phyloP scores from a whole-genome alignment of 2,329 filamentous ascomycete genomes.

The Apiospora rasikravindrae region DNA sequence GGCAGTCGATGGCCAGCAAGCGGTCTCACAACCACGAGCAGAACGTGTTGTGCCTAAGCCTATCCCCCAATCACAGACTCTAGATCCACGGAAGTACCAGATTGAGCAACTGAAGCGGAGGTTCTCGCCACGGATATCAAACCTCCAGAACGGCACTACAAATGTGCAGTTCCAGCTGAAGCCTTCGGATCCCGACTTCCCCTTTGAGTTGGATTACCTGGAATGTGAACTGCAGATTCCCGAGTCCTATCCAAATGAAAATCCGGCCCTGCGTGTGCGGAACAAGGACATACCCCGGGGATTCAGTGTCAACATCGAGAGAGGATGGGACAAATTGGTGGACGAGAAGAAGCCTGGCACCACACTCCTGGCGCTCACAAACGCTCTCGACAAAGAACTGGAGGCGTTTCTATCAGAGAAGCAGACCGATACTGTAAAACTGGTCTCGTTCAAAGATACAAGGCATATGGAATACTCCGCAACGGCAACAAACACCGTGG shows the following conservation, averaged over 20 bases:
- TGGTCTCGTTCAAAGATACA: slow-evolving; percentile 66
- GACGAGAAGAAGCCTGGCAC: slow-evolving; percentile 53
- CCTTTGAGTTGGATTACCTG: slow-evolving; percentile 74
- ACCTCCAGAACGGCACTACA: slow-evolving; percentile 53
- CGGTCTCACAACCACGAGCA: slow-evolving; percentile 48
- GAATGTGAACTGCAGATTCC: slow-evolving; percentile 73
- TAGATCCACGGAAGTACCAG: slow-evolving; percentile 76
- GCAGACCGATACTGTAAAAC: slow-evolving; percentile 74
- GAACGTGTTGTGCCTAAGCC: slow-evolving; percentile 68
- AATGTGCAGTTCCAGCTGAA: slow-evolving; percentile 67
- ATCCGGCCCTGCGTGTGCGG: slow-evolving; percentile 65
- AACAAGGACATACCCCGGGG: slow-evolving; percentile 74
- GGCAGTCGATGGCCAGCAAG: slow-evolving; percentile 48
- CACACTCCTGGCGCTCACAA: slow-evolving; percentile 70
- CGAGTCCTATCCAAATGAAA: slow-evolving; percentile 61
- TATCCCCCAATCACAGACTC: slow-evolving; percentile 65
- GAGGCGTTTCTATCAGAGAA: slow-evolving; percentile 72
- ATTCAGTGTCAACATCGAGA: slow-evolving; percentile 78
- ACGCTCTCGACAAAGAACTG: slow-evolving; percentile 73
- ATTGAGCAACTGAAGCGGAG: slow-evolving; percentile 73
- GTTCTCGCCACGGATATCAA: slow-evolving; percentile 58
- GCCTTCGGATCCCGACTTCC: slow-evolving; percentile 84
- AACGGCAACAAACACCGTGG: slow-evolving; percentile 23
- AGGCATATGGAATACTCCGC: slow-evolving; percentile 46
- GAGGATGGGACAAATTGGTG: slow-evolving; percentile 71